These are phyloP conservation scores for Nicotiana attenuata DNA, from an alignment of 257 asterid genomes.

Conservation along the genomic window DNA sequence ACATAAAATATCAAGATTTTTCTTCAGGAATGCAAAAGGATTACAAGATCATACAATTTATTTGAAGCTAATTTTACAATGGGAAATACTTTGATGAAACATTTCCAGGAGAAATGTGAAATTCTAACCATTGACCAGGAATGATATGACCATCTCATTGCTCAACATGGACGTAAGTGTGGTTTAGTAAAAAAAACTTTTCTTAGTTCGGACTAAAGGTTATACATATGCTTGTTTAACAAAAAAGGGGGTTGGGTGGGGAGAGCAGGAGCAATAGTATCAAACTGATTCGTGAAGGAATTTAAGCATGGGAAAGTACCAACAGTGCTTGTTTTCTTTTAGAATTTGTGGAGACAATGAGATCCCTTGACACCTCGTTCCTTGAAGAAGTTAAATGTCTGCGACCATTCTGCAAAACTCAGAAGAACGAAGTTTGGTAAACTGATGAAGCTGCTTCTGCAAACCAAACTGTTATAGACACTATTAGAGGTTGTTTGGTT, in stretches of 20 bases:
- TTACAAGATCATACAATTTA: not conserved
- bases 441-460: not conserved
- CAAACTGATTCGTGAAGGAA: conserved; percentile 13
- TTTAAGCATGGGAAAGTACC: conserved; percentile 46
- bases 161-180: not conserved
- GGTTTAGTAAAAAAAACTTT: not conserved
- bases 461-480: too few species aligned
- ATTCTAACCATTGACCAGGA: not conserved
- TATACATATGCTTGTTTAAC: conserved; percentile 8
- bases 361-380: conserved; percentile 98
- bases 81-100: not conserved
- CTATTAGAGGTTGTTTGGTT: too few species aligned
- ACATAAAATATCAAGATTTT: not conserved
- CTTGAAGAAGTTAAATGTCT: conserved; percentile 91
- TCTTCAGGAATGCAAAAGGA: not conserved
- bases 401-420: conserved; percentile 83
- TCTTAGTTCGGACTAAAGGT: not conserved
- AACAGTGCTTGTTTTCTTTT: conserved; percentile 87
- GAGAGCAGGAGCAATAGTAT: conserved; percentile 6
- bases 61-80: not conserved
- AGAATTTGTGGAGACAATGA: conserved; percentile 70
- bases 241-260: not conserved
- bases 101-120: not conserved
- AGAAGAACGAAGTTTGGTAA: conserved; percentile 7
- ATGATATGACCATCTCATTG: not conserved